phyloP scores from a whole-genome alignment of 2,329 filamentous ascomycete species.

The Juglanconis oblonga region DNA sequence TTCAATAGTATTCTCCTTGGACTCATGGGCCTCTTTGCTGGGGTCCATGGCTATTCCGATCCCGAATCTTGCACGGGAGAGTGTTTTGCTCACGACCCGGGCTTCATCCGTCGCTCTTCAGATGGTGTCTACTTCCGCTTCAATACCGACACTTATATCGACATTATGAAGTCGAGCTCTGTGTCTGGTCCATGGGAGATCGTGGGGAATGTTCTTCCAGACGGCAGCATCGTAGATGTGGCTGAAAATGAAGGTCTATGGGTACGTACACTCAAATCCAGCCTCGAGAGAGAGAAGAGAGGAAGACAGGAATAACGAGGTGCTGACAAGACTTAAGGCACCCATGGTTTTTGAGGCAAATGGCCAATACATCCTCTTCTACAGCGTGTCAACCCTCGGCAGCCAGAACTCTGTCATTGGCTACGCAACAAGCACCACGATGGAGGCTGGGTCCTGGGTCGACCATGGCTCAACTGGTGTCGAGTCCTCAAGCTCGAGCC shows the following conservation, averaged over 20 bases:
- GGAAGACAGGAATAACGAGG: too few species aligned
- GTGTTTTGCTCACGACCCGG: slow-evolving; percentile 18
- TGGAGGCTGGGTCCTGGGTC: slow-evolving; percentile 42
- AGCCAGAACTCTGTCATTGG: slow-evolving; percentile 62
- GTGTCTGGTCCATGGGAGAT: slow-evolving; percentile 13
- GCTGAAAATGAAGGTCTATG: slow-evolving; percentile 8
- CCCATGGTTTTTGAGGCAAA: slow-evolving; percentile 61
- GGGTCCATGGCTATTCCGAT: slow-evolving; percentile 18
- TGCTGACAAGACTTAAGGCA: slow-evolving; percentile 40
- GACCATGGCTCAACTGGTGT: slow-evolving; percentile 51
- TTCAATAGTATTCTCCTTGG: background rate
- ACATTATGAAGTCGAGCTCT: slow-evolving; percentile 25
- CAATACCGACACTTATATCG: slow-evolving; percentile 39
- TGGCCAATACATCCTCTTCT: slow-evolving; percentile 62
- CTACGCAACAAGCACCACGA: slow-evolving; percentile 34
- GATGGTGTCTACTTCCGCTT: slow-evolving; percentile 26
- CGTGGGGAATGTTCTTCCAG: slow-evolving; percentile 11
- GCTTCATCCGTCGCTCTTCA: slow-evolving; percentile 13
- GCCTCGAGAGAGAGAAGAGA: background rate
- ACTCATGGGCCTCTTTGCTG: background rate
- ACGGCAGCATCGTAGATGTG: slow-evolving; percentile 7
- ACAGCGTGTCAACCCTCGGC: slow-evolving; percentile 60
- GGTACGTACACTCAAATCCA: background rate
- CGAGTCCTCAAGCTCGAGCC: slow-evolving; percentile 30
- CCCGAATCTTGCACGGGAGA: slow-evolving; percentile 35